Percentiles rank a stretch among this genome's conserved stretches.
Conservation (phyloP, 2,329 filamentous ascomycete genomes). For the Davidsoniella neocaledoniae region DNA sequence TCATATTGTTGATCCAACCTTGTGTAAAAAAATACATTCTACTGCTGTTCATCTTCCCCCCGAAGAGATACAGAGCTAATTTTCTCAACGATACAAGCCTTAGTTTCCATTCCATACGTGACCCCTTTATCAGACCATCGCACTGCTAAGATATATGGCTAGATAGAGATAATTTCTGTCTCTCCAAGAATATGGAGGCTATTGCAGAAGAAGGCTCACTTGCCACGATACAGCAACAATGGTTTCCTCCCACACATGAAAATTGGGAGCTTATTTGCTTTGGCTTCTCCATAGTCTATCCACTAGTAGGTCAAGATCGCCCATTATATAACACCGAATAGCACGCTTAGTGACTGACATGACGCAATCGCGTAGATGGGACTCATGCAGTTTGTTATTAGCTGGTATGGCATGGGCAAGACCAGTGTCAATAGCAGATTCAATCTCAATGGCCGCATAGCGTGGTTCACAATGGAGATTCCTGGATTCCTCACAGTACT, state of each 20-base stretch:
- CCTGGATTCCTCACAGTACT: constrained; percentile 61
- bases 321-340: neutral
- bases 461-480: constrained; percentile 78
- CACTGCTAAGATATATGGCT: neutral
- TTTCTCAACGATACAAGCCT: too few relatives aligned
- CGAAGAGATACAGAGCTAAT: too few relatives aligned
- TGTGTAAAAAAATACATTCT: too few relatives aligned
- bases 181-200: too few relatives aligned
- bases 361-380: constrained; percentile 37
- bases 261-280: constrained; percentile 38
- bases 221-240: constrained; percentile 16
- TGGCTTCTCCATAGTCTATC: constrained; percentile 35
- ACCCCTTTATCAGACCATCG: neutral
- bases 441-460: constrained; percentile 78
- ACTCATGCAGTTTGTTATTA: constrained; percentile 55
- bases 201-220: neutral
- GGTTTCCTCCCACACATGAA: constrained; percentile 40
- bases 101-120: neutral
- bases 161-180: too few relatives aligned
- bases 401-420: constrained; percentile 85
- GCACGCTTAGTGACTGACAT: constrained; percentile 7
- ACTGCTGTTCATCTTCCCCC: too few relatives aligned
- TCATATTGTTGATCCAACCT: too few relatives aligned
- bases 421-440: constrained; percentile 57
- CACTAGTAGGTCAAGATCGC: constrained; percentile 26